A percentile compares a stretch with the other conserved stretches of the same genome.
phyloP scores from a whole-genome alignment of 192 early-diverging fungal genomes.

The Diversispora epigaea region DNA sequence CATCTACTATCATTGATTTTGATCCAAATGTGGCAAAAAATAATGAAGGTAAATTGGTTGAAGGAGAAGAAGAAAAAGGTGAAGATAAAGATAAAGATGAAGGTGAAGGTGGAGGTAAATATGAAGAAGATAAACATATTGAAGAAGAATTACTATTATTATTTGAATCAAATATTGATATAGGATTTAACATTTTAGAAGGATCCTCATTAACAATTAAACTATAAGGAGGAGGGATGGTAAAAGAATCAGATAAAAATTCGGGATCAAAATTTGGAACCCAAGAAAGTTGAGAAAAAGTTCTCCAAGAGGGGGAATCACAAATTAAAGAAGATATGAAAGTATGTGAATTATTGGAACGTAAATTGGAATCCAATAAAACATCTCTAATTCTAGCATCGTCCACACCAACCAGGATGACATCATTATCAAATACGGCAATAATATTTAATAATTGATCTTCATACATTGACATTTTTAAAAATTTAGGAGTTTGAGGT shows the following conservation, averaged over 20 bases:
- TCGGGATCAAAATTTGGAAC: conserved; percentile 18
- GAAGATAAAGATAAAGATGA: too few species aligned
- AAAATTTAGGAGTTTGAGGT: conserved; percentile 26
- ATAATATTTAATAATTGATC: conserved; percentile 25
- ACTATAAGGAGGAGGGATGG: conserved; percentile 25
- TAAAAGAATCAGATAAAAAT: conserved; percentile 18
- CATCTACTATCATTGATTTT: conserved; percentile 30
- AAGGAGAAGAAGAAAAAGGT: not conserved
- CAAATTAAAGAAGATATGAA: not conserved
- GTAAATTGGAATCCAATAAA: not conserved
- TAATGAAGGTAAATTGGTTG: not conserved
- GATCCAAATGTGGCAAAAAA: conserved; percentile 32
- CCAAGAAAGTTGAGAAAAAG: conserved; percentile 20
- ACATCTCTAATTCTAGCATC: conserved; percentile 23
- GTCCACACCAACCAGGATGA: conserved; percentile 20
- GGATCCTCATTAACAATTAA: conserved; percentile 4
- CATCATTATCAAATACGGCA: conserved; percentile 19
- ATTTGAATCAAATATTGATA: conserved; percentile 17
- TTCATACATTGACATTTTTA: conserved; percentile 18
- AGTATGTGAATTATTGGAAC: not conserved
- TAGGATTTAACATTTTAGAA: conserved; percentile 24
- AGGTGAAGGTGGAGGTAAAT: too few species aligned
- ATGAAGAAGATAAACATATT: too few species aligned
- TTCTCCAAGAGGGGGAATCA: not conserved
- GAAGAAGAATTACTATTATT: conserved; percentile 10